Conservation (phyloP, 371 early-diverging fungal species). For the Mortierella sp. region DNA sequence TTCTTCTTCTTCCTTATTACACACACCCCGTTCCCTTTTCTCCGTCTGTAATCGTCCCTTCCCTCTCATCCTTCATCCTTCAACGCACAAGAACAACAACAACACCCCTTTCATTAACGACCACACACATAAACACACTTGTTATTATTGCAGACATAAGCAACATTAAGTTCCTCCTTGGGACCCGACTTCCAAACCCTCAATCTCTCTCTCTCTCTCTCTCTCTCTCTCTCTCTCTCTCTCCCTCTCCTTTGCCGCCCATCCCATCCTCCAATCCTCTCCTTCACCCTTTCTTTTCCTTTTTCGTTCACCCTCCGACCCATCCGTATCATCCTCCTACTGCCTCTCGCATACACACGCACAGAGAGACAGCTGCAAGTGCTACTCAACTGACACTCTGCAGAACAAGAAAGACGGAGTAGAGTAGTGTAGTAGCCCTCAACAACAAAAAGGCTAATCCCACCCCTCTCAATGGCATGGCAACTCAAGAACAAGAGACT, state of each 20-base stretch:
- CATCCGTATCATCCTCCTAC: background rate
- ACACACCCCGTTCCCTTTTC: background rate
- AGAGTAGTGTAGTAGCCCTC: background rate
- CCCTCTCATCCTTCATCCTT: background rate
- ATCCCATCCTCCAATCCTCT: background rate
- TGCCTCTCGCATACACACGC: background rate
- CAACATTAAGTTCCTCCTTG: background rate
- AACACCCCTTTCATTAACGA: background rate
- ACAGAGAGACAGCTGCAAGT: background rate
- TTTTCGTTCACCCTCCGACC: slow-evolving; percentile 5
- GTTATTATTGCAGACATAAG: background rate
- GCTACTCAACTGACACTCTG: slow-evolving; percentile 3
- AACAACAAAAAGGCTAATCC: background rate
- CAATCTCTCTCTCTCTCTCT: slow-evolving; percentile 1
- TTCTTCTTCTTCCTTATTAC: background rate
- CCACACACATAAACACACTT: background rate
- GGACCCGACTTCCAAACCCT: background rate
- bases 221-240: background rate
- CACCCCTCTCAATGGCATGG: slow-evolving; percentile 43
- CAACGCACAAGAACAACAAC: slow-evolving; percentile 7
- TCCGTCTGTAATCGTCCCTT: slow-evolving; percentile 15
- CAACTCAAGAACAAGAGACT: slow-evolving; percentile 57
- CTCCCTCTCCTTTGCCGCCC: slow-evolving; percentile 9
- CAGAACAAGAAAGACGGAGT: slow-evolving; percentile 12
- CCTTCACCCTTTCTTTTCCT: background rate